A percentile compares a stretch with the other conserved stretches of the same genome.
phyloP scores from a whole-genome alignment of 352 stramenopile species.

The Phytophthora capsici region DNA sequence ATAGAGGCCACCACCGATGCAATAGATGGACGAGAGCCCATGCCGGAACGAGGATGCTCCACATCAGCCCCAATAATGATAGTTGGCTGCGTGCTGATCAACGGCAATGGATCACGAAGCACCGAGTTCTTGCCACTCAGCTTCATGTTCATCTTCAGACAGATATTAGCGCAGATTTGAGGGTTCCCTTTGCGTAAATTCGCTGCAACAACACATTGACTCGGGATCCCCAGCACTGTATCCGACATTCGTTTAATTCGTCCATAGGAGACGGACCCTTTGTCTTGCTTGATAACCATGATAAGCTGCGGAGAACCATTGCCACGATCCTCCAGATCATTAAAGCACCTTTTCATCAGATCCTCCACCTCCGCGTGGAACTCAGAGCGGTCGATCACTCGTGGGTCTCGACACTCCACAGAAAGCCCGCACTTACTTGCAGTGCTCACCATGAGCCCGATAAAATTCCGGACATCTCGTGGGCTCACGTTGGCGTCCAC shows the following conservation, averaged over 20 bases:
- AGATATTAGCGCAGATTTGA: slow-evolving; percentile 69
- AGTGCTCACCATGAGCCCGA: slow-evolving; percentile 39
- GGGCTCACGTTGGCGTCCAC: slow-evolving; percentile 39
- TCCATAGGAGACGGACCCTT: slow-evolving; percentile 43
- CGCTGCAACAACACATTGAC: slow-evolving; percentile 62
- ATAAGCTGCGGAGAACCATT: slow-evolving; percentile 49
- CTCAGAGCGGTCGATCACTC: slow-evolving; percentile 9
- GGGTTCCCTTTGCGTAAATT: slow-evolving; percentile 45
- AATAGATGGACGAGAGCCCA: slow-evolving; percentile 65
- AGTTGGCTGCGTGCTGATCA: slow-evolving; percentile 49
- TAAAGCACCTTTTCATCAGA: slow-evolving; percentile 59
- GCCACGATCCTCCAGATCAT: slow-evolving; percentile 39
- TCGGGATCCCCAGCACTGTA: slow-evolving; percentile 64
- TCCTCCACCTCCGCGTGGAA: slow-evolving; percentile 53
- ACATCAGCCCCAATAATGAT: slow-evolving; percentile 85
- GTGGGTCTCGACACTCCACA: slow-evolving; percentile 41
- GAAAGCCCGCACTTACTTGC: slow-evolving; percentile 42
- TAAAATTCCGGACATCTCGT: slow-evolving; percentile 46
- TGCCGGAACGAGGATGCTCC: slow-evolving; percentile 64
- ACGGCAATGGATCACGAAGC: slow-evolving; percentile 43
- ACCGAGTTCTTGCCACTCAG: slow-evolving; percentile 69
- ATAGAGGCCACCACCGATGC: slow-evolving; percentile 80
- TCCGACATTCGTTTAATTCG: slow-evolving; percentile 76
- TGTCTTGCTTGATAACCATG: slow-evolving; percentile 58
- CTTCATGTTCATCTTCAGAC: slow-evolving; percentile 81